Evolutionary conservation across 2,329 filamentous ascomycete species (phyloP), one percentile per base, ranked within the genome.

Genomic region (Drechmeria coniospora): DNA sequence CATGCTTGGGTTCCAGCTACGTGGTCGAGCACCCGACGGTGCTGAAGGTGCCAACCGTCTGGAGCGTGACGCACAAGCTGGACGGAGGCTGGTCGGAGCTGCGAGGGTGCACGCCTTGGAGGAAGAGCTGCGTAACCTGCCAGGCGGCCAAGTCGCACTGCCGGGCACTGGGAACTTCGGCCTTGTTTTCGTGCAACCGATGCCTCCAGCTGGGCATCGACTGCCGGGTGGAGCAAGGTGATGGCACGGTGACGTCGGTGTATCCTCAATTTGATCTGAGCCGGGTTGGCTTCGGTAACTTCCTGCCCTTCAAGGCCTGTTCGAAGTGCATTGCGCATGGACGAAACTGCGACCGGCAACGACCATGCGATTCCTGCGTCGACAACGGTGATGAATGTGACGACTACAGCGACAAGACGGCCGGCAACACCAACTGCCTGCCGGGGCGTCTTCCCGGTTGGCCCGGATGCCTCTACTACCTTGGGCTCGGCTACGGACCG

Each of bases 291-390:
- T 46, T 50, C 25, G 49, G 50, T 5, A 32, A 34, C 15, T 38
- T 36, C 13, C 29, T 40, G 29, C 33, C 44, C 8, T 53, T 44
- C 31, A 21, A 32, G 8, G 30, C 33, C 1, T 54, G 49, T 31
- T 7, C 18, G 1, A 31, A 31, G 11, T 54, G 50, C 34, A 10
- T 27, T 4, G 21, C 29, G 1, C 37, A 23, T 6, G 34, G 34
- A 3, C 25, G 41, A 2, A 38, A 42, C 28, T 57, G 54, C 32
- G 54, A 57, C 26, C 44, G 47, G 2, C 50, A 51, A 29, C 43
- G 51, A 13, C 54, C 53, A 1, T 57, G 54, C 30, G 49, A 55
- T 27, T 49, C 43, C 4, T 57, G 54, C 37, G 30, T 34, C 8
- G 13, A 28, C 6, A 19, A 31, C 13, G 35, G 29, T 3, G 32